These are phyloP conservation scores for Pulchroboletus neoregius DNA, from an alignment of 1,284 basidiomycete genomes.

Conservation along the genomic window DNA sequence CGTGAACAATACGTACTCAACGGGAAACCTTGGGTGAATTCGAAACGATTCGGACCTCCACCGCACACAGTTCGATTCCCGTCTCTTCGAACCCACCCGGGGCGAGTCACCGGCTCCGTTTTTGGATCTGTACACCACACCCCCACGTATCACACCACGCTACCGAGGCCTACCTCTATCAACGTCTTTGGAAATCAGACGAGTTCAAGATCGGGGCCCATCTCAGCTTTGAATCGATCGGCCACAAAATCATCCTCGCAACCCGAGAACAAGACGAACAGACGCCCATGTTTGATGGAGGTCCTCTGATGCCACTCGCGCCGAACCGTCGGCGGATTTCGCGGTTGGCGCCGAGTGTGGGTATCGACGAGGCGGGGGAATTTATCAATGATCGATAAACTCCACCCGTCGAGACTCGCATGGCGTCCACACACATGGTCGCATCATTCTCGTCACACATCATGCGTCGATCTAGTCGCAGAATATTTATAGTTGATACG, in stretches of 20 bases:
- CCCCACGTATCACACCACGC: slow-evolving; percentile 10
- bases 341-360: slow-evolving; percentile 8
- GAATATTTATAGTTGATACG: slow-evolving; percentile 36
- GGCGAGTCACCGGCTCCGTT: slow-evolving; percentile 53
- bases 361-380: slow-evolving; percentile 6
- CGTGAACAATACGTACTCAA: background rate
- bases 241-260: slow-evolving; percentile 47
- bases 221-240: slow-evolving; percentile 48
- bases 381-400: slow-evolving; percentile 16
- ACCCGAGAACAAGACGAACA: slow-evolving; percentile 20
- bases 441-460: no score
- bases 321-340: slow-evolving; percentile 10
- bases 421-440: no score
- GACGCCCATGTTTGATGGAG: background rate
- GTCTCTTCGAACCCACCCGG: slow-evolving; percentile 47
- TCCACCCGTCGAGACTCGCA: no score
- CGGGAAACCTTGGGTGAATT: background rate
- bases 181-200: slow-evolving; percentile 58
- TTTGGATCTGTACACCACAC: slow-evolving; percentile 47
- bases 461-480: background rate
- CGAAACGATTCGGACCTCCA: no score
- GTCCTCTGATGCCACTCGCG: background rate
- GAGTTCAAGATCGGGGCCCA: slow-evolving; percentile 53
- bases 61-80: slow-evolving; percentile 44
- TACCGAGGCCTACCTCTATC: slow-evolving; percentile 49